A percentile compares a stretch with the other conserved stretches of the same genome.
Conservation (phyloP, 805 yeast genomes). For the Saccharomycopsis oosterbeekiorum region DNA sequence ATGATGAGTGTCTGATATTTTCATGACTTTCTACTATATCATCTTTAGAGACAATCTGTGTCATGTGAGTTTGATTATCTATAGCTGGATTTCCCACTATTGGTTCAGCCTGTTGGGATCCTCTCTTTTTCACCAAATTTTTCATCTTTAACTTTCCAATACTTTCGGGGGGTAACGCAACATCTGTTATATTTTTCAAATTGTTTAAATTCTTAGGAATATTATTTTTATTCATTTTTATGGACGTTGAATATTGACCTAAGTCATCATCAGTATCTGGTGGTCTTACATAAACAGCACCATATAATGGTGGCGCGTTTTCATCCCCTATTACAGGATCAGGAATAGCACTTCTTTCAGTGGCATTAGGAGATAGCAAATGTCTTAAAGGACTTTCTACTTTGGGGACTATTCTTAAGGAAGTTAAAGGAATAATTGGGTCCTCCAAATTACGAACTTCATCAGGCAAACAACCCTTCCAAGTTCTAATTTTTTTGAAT, state of each 20-base stretch:
- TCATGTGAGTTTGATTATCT: background rate
- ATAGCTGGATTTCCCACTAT: background rate
- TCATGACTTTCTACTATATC: background rate
- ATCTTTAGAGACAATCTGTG: background rate
- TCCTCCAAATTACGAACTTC: slow-evolving; percentile 83
- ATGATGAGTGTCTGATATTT: background rate
- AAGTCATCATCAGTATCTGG: slow-evolving; percentile 72
- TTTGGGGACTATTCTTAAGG: slow-evolving; percentile 59
- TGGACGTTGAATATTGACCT: slow-evolving; percentile 30
- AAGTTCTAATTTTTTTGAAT: slow-evolving; percentile 91
- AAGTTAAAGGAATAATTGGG: slow-evolving; percentile 61
- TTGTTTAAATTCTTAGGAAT: slow-evolving; percentile 16
- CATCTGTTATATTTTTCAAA: slow-evolving; percentile 16
- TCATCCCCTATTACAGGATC: slow-evolving; percentile 72
- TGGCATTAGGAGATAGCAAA: slow-evolving; percentile 65
- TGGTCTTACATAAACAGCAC: slow-evolving; percentile 78
- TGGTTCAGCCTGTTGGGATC: background rate
- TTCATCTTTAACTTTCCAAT: background rate
- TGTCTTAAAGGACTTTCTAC: slow-evolving; percentile 80
- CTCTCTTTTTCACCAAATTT: background rate
- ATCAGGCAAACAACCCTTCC: slow-evolving; percentile 98
- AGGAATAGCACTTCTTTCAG: slow-evolving; percentile 65
- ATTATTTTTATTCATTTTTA: slow-evolving; percentile 15
- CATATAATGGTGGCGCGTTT: slow-evolving; percentile 87
- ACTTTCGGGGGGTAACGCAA: slow-evolving; percentile 11